phyloP scores from a whole-genome alignment of 768 basidiomycete species.

The Filobasidium floriforme region DNA sequence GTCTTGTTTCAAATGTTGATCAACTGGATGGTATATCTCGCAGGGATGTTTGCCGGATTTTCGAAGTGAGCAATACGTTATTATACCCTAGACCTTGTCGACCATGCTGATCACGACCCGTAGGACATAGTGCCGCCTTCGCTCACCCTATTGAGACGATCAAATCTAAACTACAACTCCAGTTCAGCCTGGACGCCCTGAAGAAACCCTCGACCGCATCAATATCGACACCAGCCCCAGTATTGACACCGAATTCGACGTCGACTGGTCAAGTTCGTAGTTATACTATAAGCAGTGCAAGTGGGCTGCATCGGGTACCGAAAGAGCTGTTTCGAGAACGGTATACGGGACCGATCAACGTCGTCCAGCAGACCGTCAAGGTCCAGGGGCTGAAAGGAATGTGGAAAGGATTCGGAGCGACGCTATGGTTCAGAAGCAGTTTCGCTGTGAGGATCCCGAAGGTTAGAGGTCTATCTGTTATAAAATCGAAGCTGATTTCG shows the following conservation, averaged over 20 bases:
- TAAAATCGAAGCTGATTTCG: background rate
- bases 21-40: background rate
- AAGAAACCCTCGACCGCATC: conserved; percentile 51
- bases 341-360: conserved; percentile 33
- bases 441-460: conserved; percentile 49
- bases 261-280: background rate
- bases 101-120: background rate
- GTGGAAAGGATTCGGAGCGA: conserved; percentile 69
- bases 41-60: conserved; percentile 38
- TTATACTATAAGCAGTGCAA: conserved; percentile 46
- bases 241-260: conserved; percentile 24
- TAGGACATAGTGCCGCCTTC: conserved; percentile 48
- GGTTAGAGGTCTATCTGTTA: background rate
- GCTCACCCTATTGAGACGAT: conserved; percentile 72
- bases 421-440: conserved; percentile 63
- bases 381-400: conserved; percentile 60
- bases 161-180: conserved; percentile 54
- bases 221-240: conserved; percentile 30
- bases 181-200: conserved; percentile 30
- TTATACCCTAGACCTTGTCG: background rate
- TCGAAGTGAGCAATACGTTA: conserved; percentile 35
- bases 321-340: conserved; percentile 51
- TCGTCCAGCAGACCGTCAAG: conserved; percentile 56
- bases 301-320: conserved; percentile 49
- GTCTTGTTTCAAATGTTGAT: background rate